Evolutionary conservation across 768 basidiomycete genomes (phyloP), one percentile per base, ranked within the genome.

Genomic region (Asterophora lycoperdoides): DNA sequence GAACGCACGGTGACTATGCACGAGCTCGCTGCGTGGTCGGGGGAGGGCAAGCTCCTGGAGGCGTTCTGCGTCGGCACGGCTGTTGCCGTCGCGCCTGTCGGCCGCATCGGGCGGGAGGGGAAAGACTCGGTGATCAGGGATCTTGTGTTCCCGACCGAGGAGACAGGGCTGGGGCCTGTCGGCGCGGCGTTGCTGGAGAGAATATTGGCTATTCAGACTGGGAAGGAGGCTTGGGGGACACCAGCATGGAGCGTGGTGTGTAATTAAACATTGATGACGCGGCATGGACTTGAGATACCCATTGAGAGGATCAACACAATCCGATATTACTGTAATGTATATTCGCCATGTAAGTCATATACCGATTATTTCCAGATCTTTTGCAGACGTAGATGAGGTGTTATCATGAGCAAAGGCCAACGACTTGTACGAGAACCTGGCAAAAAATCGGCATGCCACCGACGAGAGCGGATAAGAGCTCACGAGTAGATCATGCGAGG

Each of bases 1-100:
- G 88, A 90, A 63, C 74, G 77, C 11, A 55, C 70, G 2, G 65
- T 90, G n/a, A 79, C 82, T 14, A 81, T 83, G 61, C 49, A 63
- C 3, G 79, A 89, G 45, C 59, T 90, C 61, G 73, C 42, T 8
- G 61, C 39, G 47, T 78, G 58, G 60, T 66, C 74, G 6, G 62
- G 71, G 23, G 65, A 78, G 15, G 86, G 83, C 13, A 71, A 65
- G 8, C 67, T 94, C 9, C 61, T 81, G 14, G 93, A 95, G 67
- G 74, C 81, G 5, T 89, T 96, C 56, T 81, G 83, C 10, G 78
- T 86, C 4, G 93, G 93, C 8, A 88, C 84, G 0, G 90, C 87
- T 1, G 86, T 80, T 11, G 73, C 88, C 40, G 78, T 92, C 33
- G 81, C 76, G 0, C 75, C 82, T 8, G 72, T 86, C 2, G 75